Percentiles rank a stretch among this genome's conserved stretches.
Evolutionary conservation across 2,329 filamentous ascomycete species (phyloP).

Genomic region (Endoconidiophora laricicola): DNA sequence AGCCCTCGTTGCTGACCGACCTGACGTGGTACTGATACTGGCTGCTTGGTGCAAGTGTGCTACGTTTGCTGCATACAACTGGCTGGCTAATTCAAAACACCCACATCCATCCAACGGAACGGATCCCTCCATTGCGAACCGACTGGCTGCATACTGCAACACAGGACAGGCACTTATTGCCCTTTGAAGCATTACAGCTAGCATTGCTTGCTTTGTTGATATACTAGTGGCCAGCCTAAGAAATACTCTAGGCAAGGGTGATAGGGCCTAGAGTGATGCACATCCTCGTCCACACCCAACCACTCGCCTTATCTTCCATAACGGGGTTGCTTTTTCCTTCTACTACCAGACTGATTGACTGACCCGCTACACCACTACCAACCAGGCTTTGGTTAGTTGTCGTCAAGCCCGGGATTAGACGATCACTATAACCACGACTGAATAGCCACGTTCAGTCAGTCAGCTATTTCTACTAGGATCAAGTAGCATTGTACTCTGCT

Average conservation of each 20-base stretch:
- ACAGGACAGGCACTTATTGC: neutral
- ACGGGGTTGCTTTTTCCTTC: slow-evolving; percentile 1
- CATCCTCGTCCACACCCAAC: slow-evolving; percentile 7
- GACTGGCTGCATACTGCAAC: neutral
- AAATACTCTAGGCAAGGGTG: neutral
- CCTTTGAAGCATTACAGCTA: too few relatives aligned
- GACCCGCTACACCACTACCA: neutral
- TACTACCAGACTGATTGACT: neutral
- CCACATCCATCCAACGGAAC: neutral
- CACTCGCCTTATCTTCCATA: slow-evolving; percentile 7
- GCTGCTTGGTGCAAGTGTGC: too few relatives aligned
- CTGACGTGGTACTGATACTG: too few relatives aligned
- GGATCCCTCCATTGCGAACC: too few relatives aligned
- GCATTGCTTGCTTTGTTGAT: neutral
- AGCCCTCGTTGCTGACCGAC: too few relatives aligned
- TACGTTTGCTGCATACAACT: too few relatives aligned
- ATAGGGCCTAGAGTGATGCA: slow-evolving; percentile 4
- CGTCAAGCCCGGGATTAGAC: too few relatives aligned
- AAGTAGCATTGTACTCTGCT: too few relatives aligned
- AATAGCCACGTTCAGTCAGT: neutral
- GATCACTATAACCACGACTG: neutral
- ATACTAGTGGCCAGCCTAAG: neutral
- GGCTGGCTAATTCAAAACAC: too few relatives aligned
- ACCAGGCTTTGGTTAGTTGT: neutral
- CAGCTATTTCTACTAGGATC: too few relatives aligned